Evolutionary conservation across 345 rosid species (phyloP), one percentile per base, ranked within the genome.

Genomic region (Clarkia xantiana): DNA sequence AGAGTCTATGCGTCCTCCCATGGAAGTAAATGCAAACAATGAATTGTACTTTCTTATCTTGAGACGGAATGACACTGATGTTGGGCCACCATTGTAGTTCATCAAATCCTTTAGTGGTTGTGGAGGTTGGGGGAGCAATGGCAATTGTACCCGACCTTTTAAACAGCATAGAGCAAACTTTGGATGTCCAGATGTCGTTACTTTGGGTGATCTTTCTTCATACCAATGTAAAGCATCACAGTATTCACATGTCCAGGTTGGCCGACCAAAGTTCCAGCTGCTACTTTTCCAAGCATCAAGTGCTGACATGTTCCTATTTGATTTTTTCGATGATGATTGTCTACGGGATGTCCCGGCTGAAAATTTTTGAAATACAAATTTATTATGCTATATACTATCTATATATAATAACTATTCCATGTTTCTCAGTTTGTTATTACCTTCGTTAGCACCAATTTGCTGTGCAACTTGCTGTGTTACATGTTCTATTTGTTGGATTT

Each of bases 21-120:
- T 18, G 3, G 41, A 58, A 9, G 62, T 42, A 11, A 50, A 42
- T 14, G 44, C n/a, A 23, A 50, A 50, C 18, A 49, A 40, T 58
- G 34, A 41, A 42, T 43, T 50, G 11, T 50, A 50, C 15, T 10
- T 11, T 18, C 25, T 7, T 7, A 44, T 10, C 9, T 15, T 15
- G 6, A 7, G 11, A 7, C 47, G 6, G 3, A 39, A 39, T 6
- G 41, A 6, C 3, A 3, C 41, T 39, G 41, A 6, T 6, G 3
- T 39, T 39, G 7, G 7, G 3, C 3, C 3, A 39, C 3, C 3
- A 3, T 3, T 6, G 3, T 39, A 39, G 6, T 39, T 3, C 6
- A 39, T 6, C 3, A 39, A 39, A 3, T 39, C 7, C 3, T 39
- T 6, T 3, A 39, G 41, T 39, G 3, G 3, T 6, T 6, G 6